Evolutionary conservation across 2,329 filamentous ascomycete genomes (phyloP).

Genomic region (Biscogniauxia sp.): DNA sequence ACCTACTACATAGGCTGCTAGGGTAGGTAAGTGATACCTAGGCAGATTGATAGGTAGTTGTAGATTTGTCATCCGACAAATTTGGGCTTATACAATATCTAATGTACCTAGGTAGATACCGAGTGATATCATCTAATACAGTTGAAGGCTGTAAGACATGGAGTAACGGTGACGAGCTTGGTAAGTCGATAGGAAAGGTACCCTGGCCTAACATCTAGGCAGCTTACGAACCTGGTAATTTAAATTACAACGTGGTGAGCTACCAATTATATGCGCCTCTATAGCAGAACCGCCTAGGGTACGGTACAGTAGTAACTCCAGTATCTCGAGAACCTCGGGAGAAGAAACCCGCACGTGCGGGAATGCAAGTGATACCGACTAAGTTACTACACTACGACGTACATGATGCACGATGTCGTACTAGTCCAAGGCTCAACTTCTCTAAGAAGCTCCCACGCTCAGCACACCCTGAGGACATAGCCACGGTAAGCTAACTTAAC

Average conservation of each 20-base stretch:
- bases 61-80: background rate
- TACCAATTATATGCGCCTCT: background rate
- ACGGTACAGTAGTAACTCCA: no score
- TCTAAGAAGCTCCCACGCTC: no score
- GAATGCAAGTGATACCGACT: conserved; percentile 2
- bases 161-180: background rate
- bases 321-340: background rate
- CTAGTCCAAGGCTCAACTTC: background rate
- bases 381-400: background rate
- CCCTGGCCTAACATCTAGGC: background rate
- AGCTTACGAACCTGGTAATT: background rate
- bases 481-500: background rate
- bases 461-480: background rate
- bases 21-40: no score
- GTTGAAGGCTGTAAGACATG: no score
- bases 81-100: background rate
- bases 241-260: background rate
- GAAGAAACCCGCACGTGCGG: background rate
- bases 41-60: no score
- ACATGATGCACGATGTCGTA: conserved; percentile 3
- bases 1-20: background rate
- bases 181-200: background rate
- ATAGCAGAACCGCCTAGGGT: no score
- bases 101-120: no score
- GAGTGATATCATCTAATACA: background rate